A percentile compares a stretch with the other conserved stretches of the same genome.
Evolutionary conservation across 1,284 basidiomycete genomes (phyloP).

Genomic region (Leucoagaricus sp.): DNA sequence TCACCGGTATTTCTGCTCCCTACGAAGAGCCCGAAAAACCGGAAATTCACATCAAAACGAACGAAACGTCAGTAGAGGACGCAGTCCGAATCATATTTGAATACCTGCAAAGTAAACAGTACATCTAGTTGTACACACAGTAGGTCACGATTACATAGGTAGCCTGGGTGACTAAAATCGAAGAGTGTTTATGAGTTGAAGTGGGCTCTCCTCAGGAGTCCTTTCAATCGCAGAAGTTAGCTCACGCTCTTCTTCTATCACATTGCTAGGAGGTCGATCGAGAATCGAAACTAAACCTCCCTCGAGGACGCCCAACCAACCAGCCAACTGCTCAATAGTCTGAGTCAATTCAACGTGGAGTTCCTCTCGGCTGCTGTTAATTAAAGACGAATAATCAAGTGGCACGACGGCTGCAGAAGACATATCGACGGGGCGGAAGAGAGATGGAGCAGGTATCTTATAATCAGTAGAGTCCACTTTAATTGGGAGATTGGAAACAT

Average conservation of each 20-base stretch:
- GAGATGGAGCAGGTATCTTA: background rate
- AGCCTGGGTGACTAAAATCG: background rate
- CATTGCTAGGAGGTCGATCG: constrained; percentile 46
- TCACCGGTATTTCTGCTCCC: constrained; percentile 97
- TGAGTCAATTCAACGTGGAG: constrained; percentile 74
- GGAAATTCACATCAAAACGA: constrained; percentile 93
- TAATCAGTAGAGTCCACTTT: background rate
- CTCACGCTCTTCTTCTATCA: constrained; percentile 63
- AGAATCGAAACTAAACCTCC: constrained; percentile 68
- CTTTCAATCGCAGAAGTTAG: background rate
- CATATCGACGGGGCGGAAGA: background rate
- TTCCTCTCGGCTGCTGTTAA: constrained; percentile 49
- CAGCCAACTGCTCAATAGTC: constrained; percentile 78
- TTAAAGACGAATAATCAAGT: constrained; percentile 68
- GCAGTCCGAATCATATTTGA: constrained; percentile 82
- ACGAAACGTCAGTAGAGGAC: constrained; percentile 77
- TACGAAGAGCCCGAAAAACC: constrained; percentile 89
- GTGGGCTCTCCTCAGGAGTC: background rate
- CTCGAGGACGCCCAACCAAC: constrained; percentile 83
- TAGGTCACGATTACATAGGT: background rate
- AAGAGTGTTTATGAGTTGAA: background rate
- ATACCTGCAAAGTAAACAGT: constrained; percentile 73
- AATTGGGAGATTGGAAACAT: background rate
- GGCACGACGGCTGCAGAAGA: constrained; percentile 46
- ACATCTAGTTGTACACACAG: constrained; percentile 40